A percentile compares a stretch with the other conserved stretches of the same genome.
phyloP scores from a whole-genome alignment of 2,329 filamentous ascomycete genomes.

The Pseudogymnoascus sp. region DNA sequence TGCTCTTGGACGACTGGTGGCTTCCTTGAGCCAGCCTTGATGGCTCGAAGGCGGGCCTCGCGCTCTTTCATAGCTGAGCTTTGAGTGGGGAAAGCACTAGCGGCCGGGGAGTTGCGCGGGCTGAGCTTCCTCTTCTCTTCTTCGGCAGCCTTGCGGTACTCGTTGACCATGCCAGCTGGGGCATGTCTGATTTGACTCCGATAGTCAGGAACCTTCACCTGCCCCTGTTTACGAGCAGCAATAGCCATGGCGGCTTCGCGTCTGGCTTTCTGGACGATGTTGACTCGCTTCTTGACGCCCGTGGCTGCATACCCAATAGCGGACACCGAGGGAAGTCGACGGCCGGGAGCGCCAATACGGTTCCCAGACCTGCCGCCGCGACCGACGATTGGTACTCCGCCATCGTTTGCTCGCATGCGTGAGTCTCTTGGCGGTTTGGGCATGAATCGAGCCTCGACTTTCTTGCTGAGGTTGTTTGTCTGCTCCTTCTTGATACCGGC shows the following conservation, averaged over 20 bases:
- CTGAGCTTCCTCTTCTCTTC: conserved; percentile 31
- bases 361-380: conserved; percentile 34
- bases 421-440: conserved; percentile 36
- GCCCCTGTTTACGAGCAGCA: conserved; percentile 18
- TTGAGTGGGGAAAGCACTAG: conserved; percentile 16
- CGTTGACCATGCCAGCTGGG: conserved; percentile 47
- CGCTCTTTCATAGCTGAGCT: conserved; percentile 29
- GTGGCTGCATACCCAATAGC: not conserved
- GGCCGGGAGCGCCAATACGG: not conserved
- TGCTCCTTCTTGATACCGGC: conserved; percentile 51
- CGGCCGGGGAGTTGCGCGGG: conserved; percentile 19
- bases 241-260: conserved; percentile 38
- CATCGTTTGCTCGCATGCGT: conserved; percentile 30
- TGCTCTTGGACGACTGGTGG: conserved; percentile 9
- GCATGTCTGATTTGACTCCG: conserved; percentile 38
- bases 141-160: conserved; percentile 39
- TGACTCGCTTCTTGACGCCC: not conserved
- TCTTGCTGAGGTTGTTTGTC: conserved; percentile 47
- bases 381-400: conserved; percentile 25
- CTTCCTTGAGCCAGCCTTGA: conserved; percentile 24
- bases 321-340: not conserved
- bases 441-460: conserved; percentile 45
- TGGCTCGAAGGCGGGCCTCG: conserved; percentile 32
- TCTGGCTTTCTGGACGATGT: conserved; percentile 47
- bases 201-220: conserved; percentile 10